A percentile compares a stretch with the other conserved stretches of the same genome.
phyloP scores from a whole-genome alignment of 1,139 yeast genomes.

The Saccharomyces hybrid region DNA sequence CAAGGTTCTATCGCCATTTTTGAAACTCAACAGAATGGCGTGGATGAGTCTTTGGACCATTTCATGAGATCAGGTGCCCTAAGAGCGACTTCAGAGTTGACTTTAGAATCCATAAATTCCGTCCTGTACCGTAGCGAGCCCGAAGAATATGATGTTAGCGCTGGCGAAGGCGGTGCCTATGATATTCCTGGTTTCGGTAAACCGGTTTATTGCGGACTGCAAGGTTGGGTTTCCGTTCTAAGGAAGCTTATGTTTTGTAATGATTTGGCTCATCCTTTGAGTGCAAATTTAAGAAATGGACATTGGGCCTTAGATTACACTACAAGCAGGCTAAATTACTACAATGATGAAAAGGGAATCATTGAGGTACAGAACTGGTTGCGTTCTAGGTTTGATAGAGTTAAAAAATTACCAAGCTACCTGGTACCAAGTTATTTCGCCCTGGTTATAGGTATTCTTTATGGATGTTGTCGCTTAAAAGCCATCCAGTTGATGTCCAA shows the following conservation, averaged over 20 bases:
- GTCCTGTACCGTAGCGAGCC: slow-evolving; percentile 71
- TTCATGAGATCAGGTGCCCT: slow-evolving; percentile 66
- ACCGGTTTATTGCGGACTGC: slow-evolving; percentile 83
- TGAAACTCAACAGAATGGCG: slow-evolving; percentile 51
- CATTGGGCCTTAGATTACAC: slow-evolving; percentile 84
- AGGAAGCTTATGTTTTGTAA: slow-evolving; percentile 57
- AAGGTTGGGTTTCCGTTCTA: slow-evolving; percentile 81
- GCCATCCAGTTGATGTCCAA: slow-evolving; percentile 53
- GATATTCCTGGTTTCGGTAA: slow-evolving; percentile 64
- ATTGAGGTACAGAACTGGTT: slow-evolving; percentile 62
- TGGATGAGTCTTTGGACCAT: slow-evolving; percentile 55
- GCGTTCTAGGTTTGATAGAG: slow-evolving; percentile 52
- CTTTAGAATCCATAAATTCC: slow-evolving; percentile 65
- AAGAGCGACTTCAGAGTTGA: slow-evolving; percentile 56
- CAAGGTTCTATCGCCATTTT: slow-evolving; percentile 88
- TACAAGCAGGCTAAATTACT: slow-evolving; percentile 54
- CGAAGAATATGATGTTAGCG: slow-evolving; percentile 79
- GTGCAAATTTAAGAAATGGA: slow-evolving; percentile 75
- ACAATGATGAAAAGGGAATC: slow-evolving; percentile 42
- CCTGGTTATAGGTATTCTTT: slow-evolving; percentile 67
- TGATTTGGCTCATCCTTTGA: slow-evolving; percentile 75
- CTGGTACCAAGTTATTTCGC: slow-evolving; percentile 84
- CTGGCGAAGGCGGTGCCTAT: slow-evolving; percentile 66
- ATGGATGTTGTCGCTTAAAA: slow-evolving; percentile 67
- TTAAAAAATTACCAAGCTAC: slow-evolving; percentile 65